Conservation (phyloP, 305 asterid genomes). For the Fraxinus sp. region DNA sequence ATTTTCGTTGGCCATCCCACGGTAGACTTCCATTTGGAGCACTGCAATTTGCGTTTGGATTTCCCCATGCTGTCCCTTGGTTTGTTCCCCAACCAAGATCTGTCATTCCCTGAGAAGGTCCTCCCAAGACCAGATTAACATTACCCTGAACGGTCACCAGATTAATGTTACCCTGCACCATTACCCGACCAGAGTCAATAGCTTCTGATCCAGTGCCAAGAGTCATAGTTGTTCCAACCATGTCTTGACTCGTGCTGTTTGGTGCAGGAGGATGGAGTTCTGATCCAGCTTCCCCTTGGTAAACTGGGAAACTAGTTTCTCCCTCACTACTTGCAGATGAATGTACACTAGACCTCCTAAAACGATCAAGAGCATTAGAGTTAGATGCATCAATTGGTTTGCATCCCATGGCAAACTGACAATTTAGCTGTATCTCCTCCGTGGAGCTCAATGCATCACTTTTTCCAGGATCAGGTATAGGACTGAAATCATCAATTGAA, state of each 20-base stretch:
- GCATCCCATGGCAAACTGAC: conserved; percentile 37
- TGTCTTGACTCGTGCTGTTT: conserved; percentile 32
- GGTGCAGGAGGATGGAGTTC: conserved; percentile 46
- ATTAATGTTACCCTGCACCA: conserved; percentile 55
- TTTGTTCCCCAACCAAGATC: conserved; percentile 43
- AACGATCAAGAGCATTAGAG: conserved; percentile 36
- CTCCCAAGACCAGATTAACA: conserved; percentile 58
- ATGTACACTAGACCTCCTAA: conserved; percentile 45
- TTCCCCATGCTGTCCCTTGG: conserved; percentile 53
- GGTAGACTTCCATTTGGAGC: conserved; percentile 45
- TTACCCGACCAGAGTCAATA: conserved; percentile 47
- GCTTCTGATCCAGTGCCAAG: conserved; percentile 37
- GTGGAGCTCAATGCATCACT: conserved; percentile 74
- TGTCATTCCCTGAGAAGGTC: conserved; percentile 51
- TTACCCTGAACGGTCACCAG: conserved; percentile 63
- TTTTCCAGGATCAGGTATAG: conserved; percentile 51
- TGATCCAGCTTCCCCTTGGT: conserved; percentile 44
- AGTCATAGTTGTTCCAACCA: conserved; percentile 30
- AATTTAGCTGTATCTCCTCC: conserved; percentile 38
- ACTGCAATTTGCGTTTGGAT: conserved; percentile 43
- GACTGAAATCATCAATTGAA: conserved; percentile 75
- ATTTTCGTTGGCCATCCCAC: conserved; percentile 74
- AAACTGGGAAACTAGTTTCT: conserved; percentile 48
- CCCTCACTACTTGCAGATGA: conserved; percentile 72
- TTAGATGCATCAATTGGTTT: conserved; percentile 41